Base-by-base conservation (phyloP, 495 filamentous ascomycete genomes). In the Penicillium parvum region DNA sequence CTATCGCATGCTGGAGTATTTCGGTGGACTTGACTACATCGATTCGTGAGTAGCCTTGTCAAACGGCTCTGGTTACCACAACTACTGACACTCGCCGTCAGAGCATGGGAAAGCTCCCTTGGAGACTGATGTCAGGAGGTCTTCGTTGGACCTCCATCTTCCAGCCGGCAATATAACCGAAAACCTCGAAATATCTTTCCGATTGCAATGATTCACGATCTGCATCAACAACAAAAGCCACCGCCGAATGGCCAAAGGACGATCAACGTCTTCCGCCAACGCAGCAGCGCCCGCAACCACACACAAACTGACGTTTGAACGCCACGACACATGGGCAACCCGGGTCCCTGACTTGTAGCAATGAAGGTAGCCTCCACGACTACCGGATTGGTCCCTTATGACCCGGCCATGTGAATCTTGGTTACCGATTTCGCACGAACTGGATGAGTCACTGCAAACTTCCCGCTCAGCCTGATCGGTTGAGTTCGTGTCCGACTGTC, bases 1-100 rank as follows among this genome's bases (percentile, higher is more conserved):
- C 47, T 64, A 69, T 46, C 63, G 68, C 23, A 74, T 74, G 71
- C 62, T 74, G 11, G 66, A 73, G 45, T 72, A 68, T 40, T 74
- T 74, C 29, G 69, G 60, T 48, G 66, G 65, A 44, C 65, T 74
- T 22, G 71, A 73, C 48, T 74, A 70, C 53, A 72, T 74, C 49
- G 52, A 72, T 41, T 53, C 63, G 64, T 72, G 52, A 67, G 64
- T 68, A 34, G 37, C 27, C 15, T 1, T 25, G 5, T 34, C 9
- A 7, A 27, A 26, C 26, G 14, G 5, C 16, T 21, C 38, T 29
- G 3, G n/a, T 33, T 20, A 42, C 20, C 38, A 30, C 32, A 25
- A 35, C 5, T 38, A 49, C 50, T 55, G 44, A 52, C 19, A n/a
- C 25, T 25, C 9, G 19, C 5, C 32, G 3, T 23, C 38, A 61